Evolutionary conservation across 768 basidiomycete genomes (phyloP).

Genomic region (Sarcodon sp.): DNA sequence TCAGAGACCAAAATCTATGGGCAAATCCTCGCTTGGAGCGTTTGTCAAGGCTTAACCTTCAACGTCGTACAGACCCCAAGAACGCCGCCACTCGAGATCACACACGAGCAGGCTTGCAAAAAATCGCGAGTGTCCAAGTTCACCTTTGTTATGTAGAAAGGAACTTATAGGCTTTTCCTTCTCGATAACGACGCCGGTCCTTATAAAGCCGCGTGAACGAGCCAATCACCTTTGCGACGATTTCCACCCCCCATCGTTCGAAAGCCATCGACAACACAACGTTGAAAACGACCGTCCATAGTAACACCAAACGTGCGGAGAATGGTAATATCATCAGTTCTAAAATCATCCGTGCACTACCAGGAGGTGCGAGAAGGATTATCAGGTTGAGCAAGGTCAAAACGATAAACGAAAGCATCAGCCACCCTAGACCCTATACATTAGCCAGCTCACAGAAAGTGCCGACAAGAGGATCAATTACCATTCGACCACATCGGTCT

Average conservation of each 20-base stretch:
- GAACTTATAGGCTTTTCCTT: slow-evolving; percentile 75
- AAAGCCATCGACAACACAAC: slow-evolving; percentile 57
- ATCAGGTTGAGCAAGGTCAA: slow-evolving; percentile 65
- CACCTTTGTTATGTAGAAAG: slow-evolving; percentile 19
- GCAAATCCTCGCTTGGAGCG: too few relatives aligned
- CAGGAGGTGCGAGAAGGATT: slow-evolving; percentile 64
- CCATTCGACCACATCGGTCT: slow-evolving; percentile 94
- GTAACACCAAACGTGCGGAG: slow-evolving; percentile 55
- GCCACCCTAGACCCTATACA: slow-evolving; percentile 38
- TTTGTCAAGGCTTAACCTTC: too few relatives aligned
- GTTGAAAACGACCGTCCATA: slow-evolving; percentile 57
- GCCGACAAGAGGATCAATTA: slow-evolving; percentile 21
- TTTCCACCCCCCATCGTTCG: slow-evolving; percentile 62
- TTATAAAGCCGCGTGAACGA: slow-evolving; percentile 26
- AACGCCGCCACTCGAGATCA: too few relatives aligned
- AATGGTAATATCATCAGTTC: slow-evolving; percentile 68
- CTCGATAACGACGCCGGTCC: slow-evolving; percentile 32
- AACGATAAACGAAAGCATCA: slow-evolving; percentile 65
- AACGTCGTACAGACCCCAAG: too few relatives aligned
- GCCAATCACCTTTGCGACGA: slow-evolving; percentile 44
- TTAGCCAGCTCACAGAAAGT: neutral
- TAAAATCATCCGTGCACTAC: slow-evolving; percentile 43
- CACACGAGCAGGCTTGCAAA: too few relatives aligned
- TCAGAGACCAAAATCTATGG: too few relatives aligned
- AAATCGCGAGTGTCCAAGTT: too few relatives aligned